phyloP scores from a whole-genome alignment of 768 basidiomycete genomes.

The Dictyophora rubrovolvata region DNA sequence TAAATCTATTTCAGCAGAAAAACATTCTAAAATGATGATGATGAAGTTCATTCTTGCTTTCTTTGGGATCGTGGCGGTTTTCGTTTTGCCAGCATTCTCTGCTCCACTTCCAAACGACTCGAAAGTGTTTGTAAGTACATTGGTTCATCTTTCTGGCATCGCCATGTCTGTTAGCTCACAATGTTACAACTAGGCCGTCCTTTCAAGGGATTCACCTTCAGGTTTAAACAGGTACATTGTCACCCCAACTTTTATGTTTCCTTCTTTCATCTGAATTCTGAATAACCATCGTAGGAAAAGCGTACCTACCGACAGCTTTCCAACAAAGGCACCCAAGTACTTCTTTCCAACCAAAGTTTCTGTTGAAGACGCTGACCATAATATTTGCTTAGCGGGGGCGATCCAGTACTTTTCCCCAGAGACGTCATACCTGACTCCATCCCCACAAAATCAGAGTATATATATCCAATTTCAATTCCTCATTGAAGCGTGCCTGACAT shows the following conservation, averaged over 20 bases:
- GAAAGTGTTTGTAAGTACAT: background rate
- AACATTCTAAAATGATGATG: background rate
- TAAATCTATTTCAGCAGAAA: background rate
- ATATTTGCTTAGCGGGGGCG: background rate
- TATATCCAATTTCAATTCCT: background rate
- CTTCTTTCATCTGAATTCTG: background rate
- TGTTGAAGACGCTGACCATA: background rate
- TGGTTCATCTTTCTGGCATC: background rate
- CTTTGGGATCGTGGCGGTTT: background rate
- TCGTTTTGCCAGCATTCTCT: background rate
- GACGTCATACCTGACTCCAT: constrained; percentile 4
- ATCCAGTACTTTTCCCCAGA: background rate
- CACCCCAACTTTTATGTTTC: background rate
- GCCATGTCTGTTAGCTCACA: too few species aligned
- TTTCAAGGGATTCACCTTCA: background rate
- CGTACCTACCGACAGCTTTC: background rate
- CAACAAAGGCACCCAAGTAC: background rate
- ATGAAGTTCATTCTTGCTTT: background rate
- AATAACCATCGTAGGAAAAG: background rate
- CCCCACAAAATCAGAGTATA: background rate
- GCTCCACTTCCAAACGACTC: background rate
- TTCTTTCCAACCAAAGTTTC: background rate
- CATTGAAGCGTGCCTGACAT: background rate
- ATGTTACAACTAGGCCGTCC: background rate
- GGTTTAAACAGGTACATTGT: background rate